Evolutionary conservation across 768 basidiomycete genomes (phyloP).

Genomic region (Suillus fuscotomentosus): DNA sequence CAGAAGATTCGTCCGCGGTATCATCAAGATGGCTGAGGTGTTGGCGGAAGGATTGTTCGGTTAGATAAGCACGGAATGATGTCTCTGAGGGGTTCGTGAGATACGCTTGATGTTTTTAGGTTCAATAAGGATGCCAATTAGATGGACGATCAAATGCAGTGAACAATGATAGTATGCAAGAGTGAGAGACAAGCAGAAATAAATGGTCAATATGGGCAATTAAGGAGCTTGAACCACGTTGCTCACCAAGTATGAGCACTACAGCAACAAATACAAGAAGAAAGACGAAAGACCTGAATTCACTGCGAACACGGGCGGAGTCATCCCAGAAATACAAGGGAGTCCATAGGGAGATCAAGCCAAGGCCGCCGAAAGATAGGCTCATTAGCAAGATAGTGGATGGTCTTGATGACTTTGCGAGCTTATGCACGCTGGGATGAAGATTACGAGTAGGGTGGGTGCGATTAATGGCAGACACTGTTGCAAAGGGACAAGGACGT

Average conservation of each 20-base stretch:
- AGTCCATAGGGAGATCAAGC: conserved; percentile 57
- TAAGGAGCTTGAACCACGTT: conserved; percentile 8
- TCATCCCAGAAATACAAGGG: conserved; percentile 51
- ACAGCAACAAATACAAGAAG: conserved; percentile 67
- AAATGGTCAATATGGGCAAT: background rate
- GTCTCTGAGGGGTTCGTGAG: conserved; percentile 93
- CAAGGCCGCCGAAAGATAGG: conserved; percentile 61
- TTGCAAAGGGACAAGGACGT: conserved; percentile 29
- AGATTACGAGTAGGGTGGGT: conserved; percentile 27
- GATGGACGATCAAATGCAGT: conserved; percentile 10
- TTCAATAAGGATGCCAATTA: conserved; percentile 8
- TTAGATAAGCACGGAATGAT: conserved; percentile 92
- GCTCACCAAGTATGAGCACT: conserved; percentile 70
- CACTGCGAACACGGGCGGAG: conserved; percentile 53
- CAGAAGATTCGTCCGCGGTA: conserved; percentile 48
- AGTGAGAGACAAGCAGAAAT: background rate
- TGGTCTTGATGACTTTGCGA: conserved; percentile 39
- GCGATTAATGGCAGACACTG: conserved; percentile 39
- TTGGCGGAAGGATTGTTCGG: conserved; percentile 95
- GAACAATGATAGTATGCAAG: conserved; percentile 6
- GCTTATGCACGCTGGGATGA: conserved; percentile 33
- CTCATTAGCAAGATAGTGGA: conserved; percentile 58
- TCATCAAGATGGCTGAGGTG: conserved; percentile 87
- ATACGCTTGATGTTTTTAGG: conserved; percentile 60
- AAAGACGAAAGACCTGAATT: conserved; percentile 70